These are phyloP conservation scores for Grosmannia huntii DNA, from an alignment of 2,329 filamentous ascomycete genomes.

Conservation along the genomic window DNA sequence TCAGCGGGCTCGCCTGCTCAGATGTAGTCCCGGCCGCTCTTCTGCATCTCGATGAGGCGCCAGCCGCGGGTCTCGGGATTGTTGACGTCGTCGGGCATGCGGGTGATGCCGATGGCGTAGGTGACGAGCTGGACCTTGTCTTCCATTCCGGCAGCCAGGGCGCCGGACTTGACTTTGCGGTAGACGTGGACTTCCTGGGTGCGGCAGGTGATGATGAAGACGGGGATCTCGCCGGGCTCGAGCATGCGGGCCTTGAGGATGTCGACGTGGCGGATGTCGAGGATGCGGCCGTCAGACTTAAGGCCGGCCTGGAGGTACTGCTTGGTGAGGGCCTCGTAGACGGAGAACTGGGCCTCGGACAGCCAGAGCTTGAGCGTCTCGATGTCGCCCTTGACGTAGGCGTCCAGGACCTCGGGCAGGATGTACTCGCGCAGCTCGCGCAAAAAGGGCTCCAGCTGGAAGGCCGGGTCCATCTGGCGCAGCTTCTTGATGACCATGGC, in stretches of 20 bases:
- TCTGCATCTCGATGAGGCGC: slow-evolving; percentile 97
- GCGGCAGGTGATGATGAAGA: slow-evolving; percentile 93
- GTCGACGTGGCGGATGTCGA: slow-evolving; percentile 92
- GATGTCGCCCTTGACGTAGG: slow-evolving; percentile 91
- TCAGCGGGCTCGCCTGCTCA: slow-evolving; percentile 14
- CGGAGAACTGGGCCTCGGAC: slow-evolving; percentile 88
- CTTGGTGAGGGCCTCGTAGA: slow-evolving; percentile 92
- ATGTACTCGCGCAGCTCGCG: slow-evolving; percentile 97
- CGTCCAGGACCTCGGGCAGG: slow-evolving; percentile 89
- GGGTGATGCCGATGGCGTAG: slow-evolving; percentile 91
- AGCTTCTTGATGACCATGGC: slow-evolving; percentile 98
- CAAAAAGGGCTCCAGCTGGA: slow-evolving; percentile 90
- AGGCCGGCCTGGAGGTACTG: slow-evolving; percentile 90
- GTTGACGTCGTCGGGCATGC: slow-evolving; percentile 87
- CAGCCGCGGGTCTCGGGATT: slow-evolving; percentile 95
- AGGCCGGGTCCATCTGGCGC: slow-evolving; percentile 85
- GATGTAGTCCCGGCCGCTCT: slow-evolving; percentile 83
- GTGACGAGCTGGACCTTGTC: slow-evolving; percentile 97
- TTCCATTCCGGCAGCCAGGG: slow-evolving; percentile 94
- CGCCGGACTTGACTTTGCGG: slow-evolving; percentile 74
- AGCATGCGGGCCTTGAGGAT: slow-evolving; percentile 69
- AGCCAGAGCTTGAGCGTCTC: slow-evolving; percentile 91
- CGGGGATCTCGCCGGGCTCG: slow-evolving; percentile 77
- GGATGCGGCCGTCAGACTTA: slow-evolving; percentile 85
- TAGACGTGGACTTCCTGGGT: slow-evolving; percentile 98